Evolutionary conservation across 208 protist genomes (phyloP).

Genomic region (Crithidia expoeki): DNA sequence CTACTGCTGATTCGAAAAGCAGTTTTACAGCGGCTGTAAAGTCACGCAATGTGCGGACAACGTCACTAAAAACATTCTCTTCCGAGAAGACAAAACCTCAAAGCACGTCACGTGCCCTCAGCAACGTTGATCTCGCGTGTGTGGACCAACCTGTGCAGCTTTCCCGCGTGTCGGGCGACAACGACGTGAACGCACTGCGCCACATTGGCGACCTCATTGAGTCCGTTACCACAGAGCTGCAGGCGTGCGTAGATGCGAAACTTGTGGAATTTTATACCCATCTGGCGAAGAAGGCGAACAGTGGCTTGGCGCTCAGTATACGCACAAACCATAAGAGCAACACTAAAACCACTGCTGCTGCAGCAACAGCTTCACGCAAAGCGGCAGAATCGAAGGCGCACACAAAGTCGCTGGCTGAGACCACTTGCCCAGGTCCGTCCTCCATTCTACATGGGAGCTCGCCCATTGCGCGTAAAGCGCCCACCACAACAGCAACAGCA

Average conservation of each 20-base stretch:
- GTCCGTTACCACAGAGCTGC: slow-evolving; percentile 25
- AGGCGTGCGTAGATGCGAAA: slow-evolving; percentile 41
- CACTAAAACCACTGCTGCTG: background rate
- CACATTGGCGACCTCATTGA: slow-evolving; percentile 49
- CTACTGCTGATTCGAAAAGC: background rate
- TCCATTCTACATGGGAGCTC: slow-evolving; percentile 1
- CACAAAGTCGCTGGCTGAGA: background rate
- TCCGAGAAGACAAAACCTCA: background rate
- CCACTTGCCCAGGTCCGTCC: background rate
- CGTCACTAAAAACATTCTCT: no score
- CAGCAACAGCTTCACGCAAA: slow-evolving; percentile 8
- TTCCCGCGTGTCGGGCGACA: slow-evolving; percentile 9
- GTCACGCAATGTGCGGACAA: background rate
- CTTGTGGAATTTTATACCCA: slow-evolving; percentile 74
- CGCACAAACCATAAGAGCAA: background rate
- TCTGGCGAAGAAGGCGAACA: slow-evolving; percentile 46
- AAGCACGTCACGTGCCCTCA: background rate
- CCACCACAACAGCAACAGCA: no score
- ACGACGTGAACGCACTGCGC: slow-evolving; percentile 29
- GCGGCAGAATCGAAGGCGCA: background rate
- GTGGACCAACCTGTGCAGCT: slow-evolving; percentile 9
- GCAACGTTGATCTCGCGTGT: background rate
- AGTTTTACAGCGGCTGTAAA: background rate
- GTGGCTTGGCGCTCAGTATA: slow-evolving; percentile 15
- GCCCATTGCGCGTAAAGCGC: no score